phyloP scores from a whole-genome alignment of 805 yeast species.

The Hanseniaspora valbyensis region DNA sequence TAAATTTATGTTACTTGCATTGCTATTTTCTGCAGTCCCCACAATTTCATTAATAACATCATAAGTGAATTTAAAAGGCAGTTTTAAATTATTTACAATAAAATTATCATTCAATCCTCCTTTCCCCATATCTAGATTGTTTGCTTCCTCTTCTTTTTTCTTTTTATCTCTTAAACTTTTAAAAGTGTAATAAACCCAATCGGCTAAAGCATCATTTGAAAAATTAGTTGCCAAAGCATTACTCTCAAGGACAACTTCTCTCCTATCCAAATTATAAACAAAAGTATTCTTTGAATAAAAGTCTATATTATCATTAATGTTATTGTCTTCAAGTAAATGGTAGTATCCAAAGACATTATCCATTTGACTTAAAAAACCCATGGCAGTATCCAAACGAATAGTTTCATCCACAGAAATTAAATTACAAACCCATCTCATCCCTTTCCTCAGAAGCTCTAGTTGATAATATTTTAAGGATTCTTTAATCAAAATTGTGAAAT shows the following conservation, averaged over 20 bases:
- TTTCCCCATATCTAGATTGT: not conserved
- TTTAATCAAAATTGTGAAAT: not conserved
- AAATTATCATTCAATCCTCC: not conserved
- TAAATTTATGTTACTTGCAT: not conserved
- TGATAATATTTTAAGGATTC: conserved; percentile 7
- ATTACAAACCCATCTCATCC: not conserved
- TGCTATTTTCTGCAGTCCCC: not conserved
- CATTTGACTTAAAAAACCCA: not conserved
- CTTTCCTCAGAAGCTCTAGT: conserved; percentile 1
- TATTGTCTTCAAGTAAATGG: not conserved
- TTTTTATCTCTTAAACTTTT: not conserved
- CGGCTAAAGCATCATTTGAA: not conserved
- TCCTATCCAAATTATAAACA: not conserved
- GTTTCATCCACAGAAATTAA: not conserved
- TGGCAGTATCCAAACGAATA: not conserved
- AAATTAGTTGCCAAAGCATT: not conserved
- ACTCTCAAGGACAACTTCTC: not conserved
- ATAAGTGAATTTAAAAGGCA: conserved; percentile 8
- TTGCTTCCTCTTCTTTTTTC: not conserved
- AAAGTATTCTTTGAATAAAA: too few species aligned
- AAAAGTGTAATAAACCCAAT: not conserved
- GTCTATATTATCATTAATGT: not conserved
- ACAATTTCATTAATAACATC: conserved; percentile 8
- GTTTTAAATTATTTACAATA: not conserved
- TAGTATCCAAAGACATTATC: not conserved